phyloP scores from a whole-genome alignment of 2,329 filamentous ascomycete species.

The Chaetothyriales sp. region DNA sequence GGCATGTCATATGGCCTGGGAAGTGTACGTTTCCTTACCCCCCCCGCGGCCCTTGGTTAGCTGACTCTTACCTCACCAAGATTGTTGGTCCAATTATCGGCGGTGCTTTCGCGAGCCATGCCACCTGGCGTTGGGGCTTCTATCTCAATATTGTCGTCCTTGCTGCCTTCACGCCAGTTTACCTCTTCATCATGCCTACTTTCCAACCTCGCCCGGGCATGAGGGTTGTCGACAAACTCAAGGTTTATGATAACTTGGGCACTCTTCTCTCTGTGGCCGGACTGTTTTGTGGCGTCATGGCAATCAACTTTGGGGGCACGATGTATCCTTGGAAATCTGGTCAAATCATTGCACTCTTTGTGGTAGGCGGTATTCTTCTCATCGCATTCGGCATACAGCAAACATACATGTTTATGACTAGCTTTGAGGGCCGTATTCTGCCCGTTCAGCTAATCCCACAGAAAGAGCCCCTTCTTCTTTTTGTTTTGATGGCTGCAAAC shows the following conservation, averaged over 20 bases:
- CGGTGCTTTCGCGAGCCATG: slow-evolving; percentile 19
- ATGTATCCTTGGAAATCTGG: slow-evolving; percentile 25
- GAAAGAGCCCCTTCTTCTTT: no score
- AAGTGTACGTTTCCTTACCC: no score
- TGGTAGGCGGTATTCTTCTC: no score
- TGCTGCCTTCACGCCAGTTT: no score
- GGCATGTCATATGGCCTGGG: no score
- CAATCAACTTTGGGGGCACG: slow-evolving; percentile 31
- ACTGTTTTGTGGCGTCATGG: slow-evolving; percentile 31
- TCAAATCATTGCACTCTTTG: slow-evolving; percentile 25
- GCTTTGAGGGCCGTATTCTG: no score
- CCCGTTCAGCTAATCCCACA: no score
- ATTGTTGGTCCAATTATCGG: slow-evolving; percentile 26
- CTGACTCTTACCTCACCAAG: slow-evolving; percentile 21
- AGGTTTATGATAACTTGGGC: slow-evolving; percentile 35
- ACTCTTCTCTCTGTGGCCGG: slow-evolving; percentile 30
- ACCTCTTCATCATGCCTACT: slow-evolving; percentile 34
- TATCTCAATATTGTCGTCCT: slow-evolving; percentile 46
- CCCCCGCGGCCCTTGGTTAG: no score
- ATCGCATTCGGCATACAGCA: no score
- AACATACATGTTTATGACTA: no score
- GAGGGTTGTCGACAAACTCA: slow-evolving; percentile 26
- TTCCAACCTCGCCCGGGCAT: slow-evolving; percentile 24
- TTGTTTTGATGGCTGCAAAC: no score
- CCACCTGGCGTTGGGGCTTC: slow-evolving; percentile 25